Evolutionary conservation across 2,329 filamentous ascomycete genomes (phyloP).

Genomic region (Calonectria pseudoturangicola): DNA sequence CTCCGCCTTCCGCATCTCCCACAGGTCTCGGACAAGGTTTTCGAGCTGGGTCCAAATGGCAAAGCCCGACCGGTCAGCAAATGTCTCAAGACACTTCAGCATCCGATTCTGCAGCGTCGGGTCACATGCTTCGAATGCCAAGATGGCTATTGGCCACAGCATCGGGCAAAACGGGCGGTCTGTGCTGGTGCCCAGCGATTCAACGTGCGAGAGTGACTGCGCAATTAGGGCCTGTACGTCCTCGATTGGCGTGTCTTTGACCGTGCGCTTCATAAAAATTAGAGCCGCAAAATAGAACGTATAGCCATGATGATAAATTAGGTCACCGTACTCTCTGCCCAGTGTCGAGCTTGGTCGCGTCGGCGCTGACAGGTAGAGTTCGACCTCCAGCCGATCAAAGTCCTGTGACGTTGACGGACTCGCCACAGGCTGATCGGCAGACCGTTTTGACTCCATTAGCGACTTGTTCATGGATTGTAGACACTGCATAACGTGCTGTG

Average conservation of each 20-base stretch:
- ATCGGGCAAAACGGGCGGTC: slow-evolving; percentile 49
- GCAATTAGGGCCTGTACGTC: slow-evolving; percentile 51
- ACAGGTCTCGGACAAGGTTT: slow-evolving; percentile 46
- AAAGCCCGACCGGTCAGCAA: slow-evolving; percentile 46
- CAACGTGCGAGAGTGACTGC: slow-evolving; percentile 49
- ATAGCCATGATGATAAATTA: slow-evolving; percentile 52
- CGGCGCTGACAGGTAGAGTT: slow-evolving; percentile 47
- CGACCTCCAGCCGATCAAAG: slow-evolving; percentile 49
- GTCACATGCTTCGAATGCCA: slow-evolving; percentile 48
- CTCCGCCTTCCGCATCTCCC: slow-evolving; percentile 43
- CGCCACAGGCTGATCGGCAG: background rate
- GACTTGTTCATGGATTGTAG: slow-evolving; percentile 48
- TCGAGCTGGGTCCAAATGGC: slow-evolving; percentile 50
- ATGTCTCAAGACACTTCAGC: slow-evolving; percentile 43
- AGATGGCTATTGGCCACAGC: slow-evolving; percentile 52
- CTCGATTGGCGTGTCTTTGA: slow-evolving; percentile 47
- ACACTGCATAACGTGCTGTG: slow-evolving; percentile 48
- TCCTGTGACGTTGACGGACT: slow-evolving; percentile 35
- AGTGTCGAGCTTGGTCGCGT: slow-evolving; percentile 39
- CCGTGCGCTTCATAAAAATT: slow-evolving; percentile 52
- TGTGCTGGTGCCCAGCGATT: slow-evolving; percentile 44
- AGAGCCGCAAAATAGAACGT: slow-evolving; percentile 51
- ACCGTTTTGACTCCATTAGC: slow-evolving; percentile 43
- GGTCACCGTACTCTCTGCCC: slow-evolving; percentile 45
- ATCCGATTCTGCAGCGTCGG: slow-evolving; percentile 47